phyloP scores from a whole-genome alignment of 2,329 filamentous ascomycete species.

The Trematosphaeria pertusa region DNA sequence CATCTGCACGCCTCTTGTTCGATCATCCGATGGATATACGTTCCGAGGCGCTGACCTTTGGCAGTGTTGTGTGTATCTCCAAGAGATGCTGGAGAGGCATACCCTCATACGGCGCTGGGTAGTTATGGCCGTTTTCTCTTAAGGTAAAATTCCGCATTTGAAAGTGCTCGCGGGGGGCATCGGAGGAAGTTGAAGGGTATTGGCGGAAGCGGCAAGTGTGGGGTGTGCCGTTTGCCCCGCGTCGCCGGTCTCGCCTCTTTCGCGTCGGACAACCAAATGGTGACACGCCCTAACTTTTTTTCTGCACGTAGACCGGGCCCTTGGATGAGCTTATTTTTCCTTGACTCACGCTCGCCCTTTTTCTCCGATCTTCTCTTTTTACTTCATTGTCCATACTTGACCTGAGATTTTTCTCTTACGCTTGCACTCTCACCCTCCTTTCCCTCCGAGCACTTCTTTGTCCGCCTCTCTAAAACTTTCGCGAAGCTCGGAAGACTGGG shows the following conservation, averaged over 20 bases:
- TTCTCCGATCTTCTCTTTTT: neutral
- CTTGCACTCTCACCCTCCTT: neutral
- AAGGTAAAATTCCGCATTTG: too few relatives aligned
- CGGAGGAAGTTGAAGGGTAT: neutral
- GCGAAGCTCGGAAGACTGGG: slow-evolving; percentile 2
- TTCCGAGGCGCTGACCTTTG: too few relatives aligned
- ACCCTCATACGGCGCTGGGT: too few relatives aligned
- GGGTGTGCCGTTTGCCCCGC: slow-evolving; percentile 5
- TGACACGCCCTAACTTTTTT: slow-evolving; percentile 5
- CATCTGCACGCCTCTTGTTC: too few relatives aligned
- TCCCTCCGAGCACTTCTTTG: slow-evolving; percentile 3
- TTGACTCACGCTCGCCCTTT: slow-evolving; percentile 11
- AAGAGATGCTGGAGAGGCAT: too few relatives aligned
- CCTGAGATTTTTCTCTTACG: neutral
- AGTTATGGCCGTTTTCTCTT: too few relatives aligned
- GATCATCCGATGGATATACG: too few relatives aligned
- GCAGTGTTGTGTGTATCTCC: too few relatives aligned
- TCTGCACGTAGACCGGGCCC: slow-evolving; percentile 3
- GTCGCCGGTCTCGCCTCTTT: slow-evolving; percentile 10
- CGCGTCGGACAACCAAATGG: neutral
- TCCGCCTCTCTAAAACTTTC: too few relatives aligned
- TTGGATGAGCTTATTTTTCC: neutral
- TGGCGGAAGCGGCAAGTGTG: slow-evolving; percentile 1
- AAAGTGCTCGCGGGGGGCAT: too few relatives aligned
- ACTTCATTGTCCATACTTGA: slow-evolving; percentile 3